Conservation (phyloP, 495 filamentous ascomycete species). For the Xylaria bambusicola region DNA sequence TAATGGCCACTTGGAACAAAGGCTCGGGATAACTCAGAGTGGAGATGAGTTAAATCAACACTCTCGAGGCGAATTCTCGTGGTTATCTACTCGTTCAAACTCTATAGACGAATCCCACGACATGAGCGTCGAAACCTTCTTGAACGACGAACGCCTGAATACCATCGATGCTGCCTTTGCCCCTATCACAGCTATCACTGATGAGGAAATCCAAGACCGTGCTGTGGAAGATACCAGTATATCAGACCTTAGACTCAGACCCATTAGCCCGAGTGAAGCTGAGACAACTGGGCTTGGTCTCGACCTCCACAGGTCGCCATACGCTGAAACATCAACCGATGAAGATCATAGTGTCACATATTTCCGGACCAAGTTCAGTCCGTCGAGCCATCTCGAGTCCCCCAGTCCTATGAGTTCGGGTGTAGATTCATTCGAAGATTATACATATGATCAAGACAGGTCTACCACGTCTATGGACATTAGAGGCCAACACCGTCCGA, state of each 20-base stretch:
- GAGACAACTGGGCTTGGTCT: not conserved
- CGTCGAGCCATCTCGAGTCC: too few species aligned
- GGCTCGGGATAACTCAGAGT: not conserved
- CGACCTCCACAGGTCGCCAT: not conserved
- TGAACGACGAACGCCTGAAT: slow-evolving; percentile 6
- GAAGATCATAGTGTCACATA: not conserved
- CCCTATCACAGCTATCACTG: slow-evolving; percentile 7
- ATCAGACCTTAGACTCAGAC: not conserved
- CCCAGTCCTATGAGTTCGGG: too few species aligned
- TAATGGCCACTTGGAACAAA: not conserved
- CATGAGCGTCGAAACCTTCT: slow-evolving; percentile 1
- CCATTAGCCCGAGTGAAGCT: not conserved
- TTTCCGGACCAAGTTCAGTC: not conserved
- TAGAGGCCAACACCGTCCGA: slow-evolving; percentile 21
- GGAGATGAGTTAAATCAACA: not conserved
- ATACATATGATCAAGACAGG: not conserved
- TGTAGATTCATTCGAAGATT: not conserved
- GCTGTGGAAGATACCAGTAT: not conserved
- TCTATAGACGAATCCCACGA: not conserved
- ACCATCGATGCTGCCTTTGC: slow-evolving; percentile 14
- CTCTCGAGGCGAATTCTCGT: not conserved
- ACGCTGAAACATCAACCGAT: not conserved
- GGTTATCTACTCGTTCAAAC: not conserved
- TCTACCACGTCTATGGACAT: slow-evolving; percentile 30
- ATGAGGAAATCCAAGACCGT: not conserved